A percentile compares a stretch with the other conserved stretches of the same genome.
phyloP scores from a whole-genome alignment of 495 filamentous ascomycete genomes.

The Penicillium chermesinum region DNA sequence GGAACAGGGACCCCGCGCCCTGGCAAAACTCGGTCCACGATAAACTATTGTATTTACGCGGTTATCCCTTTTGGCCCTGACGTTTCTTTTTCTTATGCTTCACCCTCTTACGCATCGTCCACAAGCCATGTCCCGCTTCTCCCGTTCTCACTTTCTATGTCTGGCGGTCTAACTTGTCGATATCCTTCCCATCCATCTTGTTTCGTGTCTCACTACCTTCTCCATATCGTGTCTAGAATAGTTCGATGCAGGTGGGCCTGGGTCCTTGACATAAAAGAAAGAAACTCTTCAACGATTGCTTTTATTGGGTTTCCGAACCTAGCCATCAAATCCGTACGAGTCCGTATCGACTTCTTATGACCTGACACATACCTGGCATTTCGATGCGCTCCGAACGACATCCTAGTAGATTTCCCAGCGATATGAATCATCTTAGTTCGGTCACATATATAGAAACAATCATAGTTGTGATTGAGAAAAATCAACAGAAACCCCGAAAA shows the following conservation, averaged over 20 bases:
- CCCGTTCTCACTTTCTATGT: slow-evolving; percentile 4
- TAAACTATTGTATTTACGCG: slow-evolving; percentile 29
- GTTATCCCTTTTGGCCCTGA: slow-evolving; percentile 9
- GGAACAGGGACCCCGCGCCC: slow-evolving; percentile 78
- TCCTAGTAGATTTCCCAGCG: no score
- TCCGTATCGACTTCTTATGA: no score
- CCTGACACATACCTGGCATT: no score
- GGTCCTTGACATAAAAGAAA: slow-evolving; percentile 24
- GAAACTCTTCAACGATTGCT: neutral
- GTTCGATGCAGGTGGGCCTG: slow-evolving; percentile 22
- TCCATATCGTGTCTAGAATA: slow-evolving; percentile 27
- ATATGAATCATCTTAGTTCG: no score
- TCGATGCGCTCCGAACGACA: no score
- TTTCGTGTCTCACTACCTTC: slow-evolving; percentile 17
- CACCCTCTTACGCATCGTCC: slow-evolving; percentile 19
- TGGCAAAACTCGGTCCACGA: slow-evolving; percentile 89
- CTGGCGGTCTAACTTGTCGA: slow-evolving; percentile 1
- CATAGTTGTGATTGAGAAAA: no score
- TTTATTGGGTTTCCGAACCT: neutral
- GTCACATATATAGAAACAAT: no score
- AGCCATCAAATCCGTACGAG: neutral
- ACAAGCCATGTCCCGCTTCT: slow-evolving; percentile 19
- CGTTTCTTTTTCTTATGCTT: slow-evolving; percentile 13
- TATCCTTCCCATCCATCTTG: slow-evolving; percentile 8
- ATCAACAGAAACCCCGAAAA: no score